Conservation (phyloP, 1,139 yeast genomes). For the Groenewaldozyma auringiensis region DNA sequence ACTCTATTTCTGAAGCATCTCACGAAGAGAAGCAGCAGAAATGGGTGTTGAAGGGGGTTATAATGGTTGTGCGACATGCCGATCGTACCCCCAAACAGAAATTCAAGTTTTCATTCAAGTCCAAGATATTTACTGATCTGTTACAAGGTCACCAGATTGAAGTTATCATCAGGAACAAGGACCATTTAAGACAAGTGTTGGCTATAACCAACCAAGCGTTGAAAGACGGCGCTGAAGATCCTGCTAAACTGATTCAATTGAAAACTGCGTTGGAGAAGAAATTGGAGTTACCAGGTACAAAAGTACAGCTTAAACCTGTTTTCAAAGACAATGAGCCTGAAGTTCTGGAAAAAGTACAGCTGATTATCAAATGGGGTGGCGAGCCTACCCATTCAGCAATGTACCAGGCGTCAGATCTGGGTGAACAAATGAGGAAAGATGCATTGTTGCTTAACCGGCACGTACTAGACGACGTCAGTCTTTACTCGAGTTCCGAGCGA, state of each 20-base stretch:
- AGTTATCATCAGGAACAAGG: slow-evolving; percentile 85
- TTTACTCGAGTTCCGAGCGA: slow-evolving; percentile 88
- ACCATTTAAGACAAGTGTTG: slow-evolving; percentile 76
- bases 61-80: slow-evolving; percentile 89
- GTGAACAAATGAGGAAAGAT: slow-evolving; percentile 92
- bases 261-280: slow-evolving; percentile 83
- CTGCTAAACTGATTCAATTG: slow-evolving; percentile 63
- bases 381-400: slow-evolving; percentile 98
- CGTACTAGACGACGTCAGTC: slow-evolving; percentile 75
- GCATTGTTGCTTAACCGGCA: slow-evolving; percentile 76
- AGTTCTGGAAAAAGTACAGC: slow-evolving; percentile 91
- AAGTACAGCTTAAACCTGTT: slow-evolving; percentile 90
- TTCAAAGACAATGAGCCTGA: slow-evolving; percentile 42
- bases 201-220: slow-evolving; percentile 80
- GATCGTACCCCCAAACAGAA: slow-evolving; percentile 99
- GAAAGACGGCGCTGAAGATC: slow-evolving; percentile 71
- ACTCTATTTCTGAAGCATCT: slow-evolving; percentile 8
- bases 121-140: slow-evolving; percentile 76
- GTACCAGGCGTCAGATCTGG: slow-evolving; percentile 89
- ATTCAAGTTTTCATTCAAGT: slow-evolving; percentile 87
- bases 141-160: slow-evolving; percentile 94
- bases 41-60: slow-evolving; percentile 95
- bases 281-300: slow-evolving; percentile 88
- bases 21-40: slow-evolving; percentile 79
- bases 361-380: slow-evolving; percentile 98